phyloP scores from a whole-genome alignment of 441 rosid species.

The Dalechampia spathulata region DNA sequence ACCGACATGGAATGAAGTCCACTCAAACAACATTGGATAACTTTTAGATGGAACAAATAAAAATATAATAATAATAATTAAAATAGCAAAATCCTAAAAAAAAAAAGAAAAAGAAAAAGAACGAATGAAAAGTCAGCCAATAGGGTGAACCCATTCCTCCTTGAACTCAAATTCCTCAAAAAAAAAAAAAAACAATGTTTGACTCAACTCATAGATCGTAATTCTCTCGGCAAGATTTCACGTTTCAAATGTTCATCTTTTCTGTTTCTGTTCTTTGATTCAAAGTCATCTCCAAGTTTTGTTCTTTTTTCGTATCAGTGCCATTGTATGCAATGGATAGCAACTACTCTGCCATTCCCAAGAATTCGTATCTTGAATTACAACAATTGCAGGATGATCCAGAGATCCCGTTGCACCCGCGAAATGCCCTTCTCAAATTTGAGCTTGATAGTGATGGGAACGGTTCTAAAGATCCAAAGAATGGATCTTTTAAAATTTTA shows the following conservation, averaged over 20 bases:
- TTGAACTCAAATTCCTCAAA: no score
- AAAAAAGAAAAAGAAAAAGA: no score
- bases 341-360: conserved; percentile 59
- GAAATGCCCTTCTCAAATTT: conserved; percentile 28
- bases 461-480: conserved; percentile 21
- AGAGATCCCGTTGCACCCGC: conserved; percentile 20
- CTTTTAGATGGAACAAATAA: no score
- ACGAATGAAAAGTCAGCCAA: no score
- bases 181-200: no score
- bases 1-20: no score
- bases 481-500: conserved; percentile 14
- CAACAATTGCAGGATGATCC: conserved; percentile 35
- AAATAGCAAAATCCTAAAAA: no score
- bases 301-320: background rate
- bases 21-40: no score
- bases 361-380: conserved; percentile 48
- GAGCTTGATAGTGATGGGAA: conserved; percentile 42
- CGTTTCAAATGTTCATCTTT: conserved; percentile 1
- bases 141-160: no score
- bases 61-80: no score
- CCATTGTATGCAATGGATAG: conserved; percentile 42
- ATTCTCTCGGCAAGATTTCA: no score
- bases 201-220: no score
- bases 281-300: background rate
- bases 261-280: background rate